Percentiles rank a stretch among this genome's conserved stretches.
Conservation (phyloP, 192 early-diverging fungal species). For the Coemansia sp. region DNA sequence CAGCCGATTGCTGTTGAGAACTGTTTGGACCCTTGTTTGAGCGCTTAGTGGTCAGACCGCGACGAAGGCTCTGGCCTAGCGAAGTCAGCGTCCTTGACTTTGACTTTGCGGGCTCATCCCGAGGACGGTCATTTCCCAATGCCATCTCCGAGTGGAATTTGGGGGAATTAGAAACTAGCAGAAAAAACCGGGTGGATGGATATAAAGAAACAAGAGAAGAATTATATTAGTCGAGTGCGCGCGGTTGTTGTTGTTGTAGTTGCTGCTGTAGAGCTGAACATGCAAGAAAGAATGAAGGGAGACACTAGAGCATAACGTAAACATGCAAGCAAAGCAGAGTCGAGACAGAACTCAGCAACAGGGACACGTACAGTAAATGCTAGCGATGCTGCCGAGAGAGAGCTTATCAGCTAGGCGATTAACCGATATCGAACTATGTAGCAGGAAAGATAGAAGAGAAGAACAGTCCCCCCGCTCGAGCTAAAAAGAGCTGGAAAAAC, state of each 20-base stretch:
- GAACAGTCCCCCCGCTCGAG: neutral
- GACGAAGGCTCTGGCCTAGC: constrained; percentile 49
- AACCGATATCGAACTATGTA: neutral
- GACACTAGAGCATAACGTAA: neutral
- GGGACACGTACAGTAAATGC: constrained; percentile 6
- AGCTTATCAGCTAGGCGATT: neutral
- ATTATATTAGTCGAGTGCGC: neutral
- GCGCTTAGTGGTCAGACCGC: constrained; percentile 48
- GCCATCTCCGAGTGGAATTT: constrained; percentile 29
- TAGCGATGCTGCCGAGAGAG: neutral
- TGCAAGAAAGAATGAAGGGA: neutral
- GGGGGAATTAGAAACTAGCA: constrained; percentile 5
- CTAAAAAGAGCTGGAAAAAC: neutral
- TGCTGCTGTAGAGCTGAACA: neutral
- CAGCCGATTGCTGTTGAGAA: constrained; percentile 3
- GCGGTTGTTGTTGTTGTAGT: neutral
- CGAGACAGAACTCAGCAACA: neutral
- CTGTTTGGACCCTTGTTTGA: constrained; percentile 19
- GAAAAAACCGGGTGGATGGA: neutral
- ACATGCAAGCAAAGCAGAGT: neutral
- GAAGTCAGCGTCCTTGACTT: constrained; percentile 45
- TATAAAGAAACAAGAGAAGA: neutral
- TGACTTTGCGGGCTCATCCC: constrained; percentile 53
- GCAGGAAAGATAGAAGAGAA: neutral
- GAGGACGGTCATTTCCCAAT: constrained; percentile 50